Evolutionary conservation across 371 early-diverging fungal species (phyloP).

Genomic region (Mortierella sp.): DNA sequence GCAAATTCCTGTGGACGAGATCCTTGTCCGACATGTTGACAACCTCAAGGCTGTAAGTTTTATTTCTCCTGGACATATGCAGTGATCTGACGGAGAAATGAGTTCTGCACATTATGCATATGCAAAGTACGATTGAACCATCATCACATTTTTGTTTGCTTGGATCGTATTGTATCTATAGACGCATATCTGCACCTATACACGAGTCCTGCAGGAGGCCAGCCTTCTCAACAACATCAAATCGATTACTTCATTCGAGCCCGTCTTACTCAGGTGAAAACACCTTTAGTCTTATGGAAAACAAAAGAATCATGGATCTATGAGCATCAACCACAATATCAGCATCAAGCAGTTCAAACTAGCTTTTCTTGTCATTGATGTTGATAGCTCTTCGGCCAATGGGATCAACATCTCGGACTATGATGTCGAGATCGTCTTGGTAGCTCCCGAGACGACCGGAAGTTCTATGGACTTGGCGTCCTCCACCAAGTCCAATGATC

Average conservation of each 20-base stretch:
- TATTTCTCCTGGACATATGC: background rate
- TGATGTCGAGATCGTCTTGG: slow-evolving; percentile 10
- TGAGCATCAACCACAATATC: background rate
- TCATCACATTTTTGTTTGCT: background rate
- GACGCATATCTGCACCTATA: background rate
- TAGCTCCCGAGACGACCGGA: background rate
- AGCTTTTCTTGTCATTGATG: background rate
- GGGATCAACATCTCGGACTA: slow-evolving; percentile 18
- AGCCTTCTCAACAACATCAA: background rate
- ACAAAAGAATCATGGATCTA: background rate
- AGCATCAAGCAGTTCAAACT: background rate
- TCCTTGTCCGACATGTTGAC: background rate
- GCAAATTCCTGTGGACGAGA: background rate
- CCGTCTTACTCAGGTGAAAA: background rate
- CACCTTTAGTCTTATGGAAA: background rate
- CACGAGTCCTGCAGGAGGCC: background rate
- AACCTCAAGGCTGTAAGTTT: background rate
- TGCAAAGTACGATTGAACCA: background rate
- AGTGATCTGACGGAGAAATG: background rate
- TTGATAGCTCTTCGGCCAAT: slow-evolving; percentile 10
- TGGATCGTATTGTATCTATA: background rate
- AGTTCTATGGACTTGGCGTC: background rate
- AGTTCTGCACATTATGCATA: background rate
- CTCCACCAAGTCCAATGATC: background rate
- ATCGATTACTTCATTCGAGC: background rate